phyloP scores from a whole-genome alignment of 1,139 yeast species.

The Sugiyamaella neomexicana region DNA sequence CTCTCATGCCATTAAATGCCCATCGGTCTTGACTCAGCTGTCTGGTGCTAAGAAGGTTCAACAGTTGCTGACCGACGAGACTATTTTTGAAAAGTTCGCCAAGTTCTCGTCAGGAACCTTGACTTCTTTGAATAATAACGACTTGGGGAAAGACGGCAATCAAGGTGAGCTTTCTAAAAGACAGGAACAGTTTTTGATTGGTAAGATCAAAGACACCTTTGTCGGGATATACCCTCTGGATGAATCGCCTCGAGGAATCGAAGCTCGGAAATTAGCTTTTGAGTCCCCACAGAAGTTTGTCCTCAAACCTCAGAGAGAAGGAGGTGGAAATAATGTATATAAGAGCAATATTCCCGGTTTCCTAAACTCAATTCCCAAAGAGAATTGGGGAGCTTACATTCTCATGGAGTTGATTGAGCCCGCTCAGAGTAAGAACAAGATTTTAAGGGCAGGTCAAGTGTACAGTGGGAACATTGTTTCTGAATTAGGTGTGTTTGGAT shows the following conservation, averaged over 20 bases:
- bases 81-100: conserved; percentile 51
- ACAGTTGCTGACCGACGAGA: conserved; percentile 69
- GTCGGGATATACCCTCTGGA: conserved; percentile 87
- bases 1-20: conserved; percentile 84
- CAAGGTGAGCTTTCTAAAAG: background rate
- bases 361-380: conserved; percentile 57
- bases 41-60: conserved; percentile 93
- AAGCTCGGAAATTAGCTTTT: conserved; percentile 68
- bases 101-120: conserved; percentile 3
- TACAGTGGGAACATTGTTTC: conserved; percentile 71
- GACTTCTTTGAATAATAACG: background rate
- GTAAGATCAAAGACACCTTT: conserved; percentile 59
- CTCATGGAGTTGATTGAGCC: conserved; percentile 92
- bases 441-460: conserved; percentile 65
- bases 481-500: conserved; percentile 89
- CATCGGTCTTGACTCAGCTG: conserved; percentile 82
- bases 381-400: conserved; percentile 87
- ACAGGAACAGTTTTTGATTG: conserved; percentile 21
- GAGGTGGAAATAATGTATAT: conserved; percentile 90
- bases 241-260: conserved; percentile 58
- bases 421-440: conserved; percentile 62
- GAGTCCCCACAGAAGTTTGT: conserved; percentile 71
- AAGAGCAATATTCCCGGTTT: conserved; percentile 79
- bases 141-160: background rate
- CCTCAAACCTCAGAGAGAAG: conserved; percentile 95